Percentiles rank a stretch among this genome's conserved stretches.
Evolutionary conservation across 2,329 filamentous ascomycete species (phyloP).

Genomic region (Ascochyta viciae-villosae): DNA sequence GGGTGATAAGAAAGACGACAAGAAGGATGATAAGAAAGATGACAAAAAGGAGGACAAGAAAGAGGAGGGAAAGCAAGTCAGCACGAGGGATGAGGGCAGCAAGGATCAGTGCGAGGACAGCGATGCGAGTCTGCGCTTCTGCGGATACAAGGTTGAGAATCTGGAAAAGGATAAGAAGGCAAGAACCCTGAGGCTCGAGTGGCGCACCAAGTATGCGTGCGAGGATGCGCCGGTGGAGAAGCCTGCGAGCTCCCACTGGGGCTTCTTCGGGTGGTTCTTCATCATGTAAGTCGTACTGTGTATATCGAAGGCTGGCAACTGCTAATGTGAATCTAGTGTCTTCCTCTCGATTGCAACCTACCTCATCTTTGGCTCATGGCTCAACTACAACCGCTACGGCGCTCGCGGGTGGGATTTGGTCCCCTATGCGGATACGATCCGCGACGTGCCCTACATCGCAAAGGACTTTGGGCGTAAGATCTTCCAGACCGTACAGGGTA

Average conservation of each 20-base stretch:
- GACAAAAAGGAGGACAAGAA: slow-evolving; percentile 36
- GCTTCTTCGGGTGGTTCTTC: slow-evolving; percentile 97
- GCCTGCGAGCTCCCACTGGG: slow-evolving; percentile 71
- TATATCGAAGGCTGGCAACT: background rate
- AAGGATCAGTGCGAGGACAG: slow-evolving; percentile 44
- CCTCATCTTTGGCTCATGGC: slow-evolving; percentile 97
- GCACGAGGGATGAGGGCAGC: slow-evolving; percentile 41
- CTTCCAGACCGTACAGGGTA: slow-evolving; percentile 82
- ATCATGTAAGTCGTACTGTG: slow-evolving; percentile 73
- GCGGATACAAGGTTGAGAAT: slow-evolving; percentile 69
- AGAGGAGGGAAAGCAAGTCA: slow-evolving; percentile 24
- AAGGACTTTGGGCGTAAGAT: slow-evolving; percentile 86
- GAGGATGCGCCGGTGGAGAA: slow-evolving; percentile 51
- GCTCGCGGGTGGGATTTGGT: slow-evolving; percentile 94
- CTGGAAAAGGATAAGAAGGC: slow-evolving; percentile 59
- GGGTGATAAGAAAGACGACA: slow-evolving; percentile 21
- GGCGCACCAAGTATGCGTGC: slow-evolving; percentile 89
- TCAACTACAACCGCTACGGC: slow-evolving; percentile 97
- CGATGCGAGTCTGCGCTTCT: slow-evolving; percentile 71
- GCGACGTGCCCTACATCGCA: slow-evolving; percentile 89
- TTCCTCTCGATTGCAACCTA: slow-evolving; percentile 89
- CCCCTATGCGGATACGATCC: slow-evolving; percentile 89
- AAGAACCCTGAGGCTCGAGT: slow-evolving; percentile 76
- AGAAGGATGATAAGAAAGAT: slow-evolving; percentile 38
- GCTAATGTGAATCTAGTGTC: slow-evolving; percentile 59